phyloP scores from a whole-genome alignment of 495 filamentous ascomycete species.

The Aspergillus diversus region DNA sequence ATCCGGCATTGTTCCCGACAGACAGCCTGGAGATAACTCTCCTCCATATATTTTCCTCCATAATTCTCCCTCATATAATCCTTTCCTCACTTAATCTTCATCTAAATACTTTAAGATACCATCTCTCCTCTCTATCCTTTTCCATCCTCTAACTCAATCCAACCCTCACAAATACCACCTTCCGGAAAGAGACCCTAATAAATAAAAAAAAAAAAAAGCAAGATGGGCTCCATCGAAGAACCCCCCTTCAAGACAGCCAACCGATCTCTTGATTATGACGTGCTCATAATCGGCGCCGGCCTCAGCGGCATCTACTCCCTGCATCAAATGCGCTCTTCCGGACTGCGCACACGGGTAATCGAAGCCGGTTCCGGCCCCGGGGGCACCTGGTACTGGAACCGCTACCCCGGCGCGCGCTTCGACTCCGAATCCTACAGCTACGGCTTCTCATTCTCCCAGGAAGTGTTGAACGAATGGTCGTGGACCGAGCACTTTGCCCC shows the following conservation, averaged over 20 bases:
- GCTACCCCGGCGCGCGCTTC: slow-evolving; percentile 31
- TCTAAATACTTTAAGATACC: too few relatives aligned
- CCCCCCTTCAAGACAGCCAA: slow-evolving; percentile 7
- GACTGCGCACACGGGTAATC: slow-evolving; percentile 46
- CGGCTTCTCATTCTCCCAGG: slow-evolving; percentile 28
- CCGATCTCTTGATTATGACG: slow-evolving; percentile 36
- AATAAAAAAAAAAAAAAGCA: background rate
- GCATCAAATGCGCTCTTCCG: slow-evolving; percentile 43
- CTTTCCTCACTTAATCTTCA: too few relatives aligned
- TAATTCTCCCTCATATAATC: too few relatives aligned
- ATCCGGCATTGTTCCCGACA: too few relatives aligned
- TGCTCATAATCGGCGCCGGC: slow-evolving; percentile 55
- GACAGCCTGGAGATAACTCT: too few relatives aligned
- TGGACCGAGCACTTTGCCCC: slow-evolving; percentile 34
- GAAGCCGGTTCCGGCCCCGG: slow-evolving; percentile 50
- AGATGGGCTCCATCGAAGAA: slow-evolving; percentile 20
- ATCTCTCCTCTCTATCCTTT: too few relatives aligned
- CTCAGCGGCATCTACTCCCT: slow-evolving; percentile 50
- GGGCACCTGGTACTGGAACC: slow-evolving; percentile 50
- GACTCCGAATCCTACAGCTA: slow-evolving; percentile 29
- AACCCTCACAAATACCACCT: too few relatives aligned
- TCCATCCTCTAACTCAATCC: too few relatives aligned
- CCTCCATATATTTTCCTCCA: too few relatives aligned
- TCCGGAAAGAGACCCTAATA: background rate
- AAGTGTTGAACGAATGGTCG: slow-evolving; percentile 31